A percentile compares a stretch with the other conserved stretches of the same genome.
Conservation (phyloP, 2,329 filamentous ascomycete species). For the Acrocalymma vagum region DNA sequence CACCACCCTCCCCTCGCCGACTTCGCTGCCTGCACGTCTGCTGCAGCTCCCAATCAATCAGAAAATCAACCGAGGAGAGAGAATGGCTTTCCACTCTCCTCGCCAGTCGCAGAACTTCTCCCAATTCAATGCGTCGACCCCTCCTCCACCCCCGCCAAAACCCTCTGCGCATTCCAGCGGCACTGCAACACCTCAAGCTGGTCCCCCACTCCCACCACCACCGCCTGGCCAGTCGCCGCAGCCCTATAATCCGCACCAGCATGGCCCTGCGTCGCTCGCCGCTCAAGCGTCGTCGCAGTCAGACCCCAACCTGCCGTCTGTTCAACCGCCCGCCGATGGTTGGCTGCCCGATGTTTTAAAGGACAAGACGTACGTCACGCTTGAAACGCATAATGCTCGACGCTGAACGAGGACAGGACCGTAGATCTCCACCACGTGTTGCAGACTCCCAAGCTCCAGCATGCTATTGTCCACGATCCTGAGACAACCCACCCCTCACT, state of each 20-base stretch:
- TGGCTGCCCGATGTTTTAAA: conserved; percentile 82
- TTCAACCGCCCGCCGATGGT: conserved; percentile 60
- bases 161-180: conserved; percentile 52
- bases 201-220: conserved; percentile 56
- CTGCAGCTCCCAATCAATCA: too few relatives aligned
- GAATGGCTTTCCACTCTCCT: conserved; percentile 50
- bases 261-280: too few relatives aligned
- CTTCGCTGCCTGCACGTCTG: too few relatives aligned
- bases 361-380: conserved; percentile 77
- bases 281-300: conserved; percentile 24
- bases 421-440: conserved; percentile 79
- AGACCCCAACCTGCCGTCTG: conserved; percentile 22
- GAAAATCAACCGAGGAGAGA: neutral
- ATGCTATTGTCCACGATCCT: conserved; percentile 75
- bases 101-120: conserved; percentile 48
- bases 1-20: too few relatives aligned
- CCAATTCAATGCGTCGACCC: conserved; percentile 54
- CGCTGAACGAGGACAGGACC: conserved; percentile 63
- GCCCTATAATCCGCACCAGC: conserved; percentile 26
- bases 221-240: conserved; percentile 45
- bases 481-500: conserved; percentile 77
- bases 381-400: conserved; percentile 16
- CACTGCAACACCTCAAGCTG: conserved; percentile 50
- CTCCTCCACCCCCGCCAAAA: conserved; percentile 58
- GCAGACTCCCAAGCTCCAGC: conserved; percentile 70